These are phyloP conservation scores for Solanum clarkiae DNA, from an alignment of 257 asterid species.

Conservation along the genomic window DNA sequence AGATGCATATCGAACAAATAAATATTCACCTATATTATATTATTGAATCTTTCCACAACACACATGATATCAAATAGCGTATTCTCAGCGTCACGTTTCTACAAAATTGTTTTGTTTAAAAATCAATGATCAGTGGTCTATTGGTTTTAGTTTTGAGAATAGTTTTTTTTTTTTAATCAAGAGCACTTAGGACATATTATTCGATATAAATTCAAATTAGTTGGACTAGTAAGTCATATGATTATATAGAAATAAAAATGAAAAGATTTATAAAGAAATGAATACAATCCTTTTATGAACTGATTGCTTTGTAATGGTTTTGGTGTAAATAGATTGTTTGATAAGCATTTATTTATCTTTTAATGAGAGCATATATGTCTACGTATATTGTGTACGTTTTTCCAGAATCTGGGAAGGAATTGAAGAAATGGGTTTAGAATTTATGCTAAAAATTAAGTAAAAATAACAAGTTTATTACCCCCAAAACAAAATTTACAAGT, in stretches of 20 bases:
- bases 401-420: not conserved
- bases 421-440: not conserved
- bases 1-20: not conserved
- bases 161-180: not conserved
- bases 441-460: not conserved
- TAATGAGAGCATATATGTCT: not conserved
- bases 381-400: not conserved
- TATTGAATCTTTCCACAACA: not conserved
- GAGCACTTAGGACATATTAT: not conserved
- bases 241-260: too few relatives aligned
- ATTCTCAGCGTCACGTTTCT: not conserved
- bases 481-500: not conserved
- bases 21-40: not conserved
- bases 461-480: not conserved
- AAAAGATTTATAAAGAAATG: not conserved
- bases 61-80: not conserved
- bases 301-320: not conserved
- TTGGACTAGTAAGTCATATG: too few relatives aligned
- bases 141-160: not conserved
- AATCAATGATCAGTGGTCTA: not conserved
- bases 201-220: too few relatives aligned
- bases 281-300: not conserved
- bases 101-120: not conserved
- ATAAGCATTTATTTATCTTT: not conserved
- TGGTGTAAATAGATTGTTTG: not conserved